Evolutionary conservation across 1,139 yeast species (phyloP), one percentile per base, ranked within the genome.

Genomic region (Ogataea hybrid): DNA sequence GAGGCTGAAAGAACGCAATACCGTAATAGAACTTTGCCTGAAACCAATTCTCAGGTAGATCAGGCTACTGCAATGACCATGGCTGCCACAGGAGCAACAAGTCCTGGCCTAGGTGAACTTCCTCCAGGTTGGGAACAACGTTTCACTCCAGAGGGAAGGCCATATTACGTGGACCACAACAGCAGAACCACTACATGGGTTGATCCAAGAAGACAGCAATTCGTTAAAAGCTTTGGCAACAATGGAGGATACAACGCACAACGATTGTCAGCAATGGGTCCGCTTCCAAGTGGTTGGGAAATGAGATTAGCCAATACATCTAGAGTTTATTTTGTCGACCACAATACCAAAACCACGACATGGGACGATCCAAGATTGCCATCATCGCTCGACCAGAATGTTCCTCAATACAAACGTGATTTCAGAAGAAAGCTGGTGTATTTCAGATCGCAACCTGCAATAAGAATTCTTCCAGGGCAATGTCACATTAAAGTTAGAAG

Each of bases 361-460:
- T 92, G 99, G 99, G 99, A 92, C 67, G 99, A 92, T 64, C 99
- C 99, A 51, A 82, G 99, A 63, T 75, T 92, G 62, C 99, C 99
- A 37, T 89, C 97, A 2, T 86, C 96, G 9, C 72, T 92, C 55
- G 99, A 92, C 64, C 98, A 92, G 69, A 92, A 90, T 57, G 99
- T 92, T 55, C 99, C 99, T 18, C 98, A 94, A 67, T 92, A 92
- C 69, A 94, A 92, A 76, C 92, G 99, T 70, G 99, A 92, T 68
- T 92, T 94, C 69, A 79, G 98, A 70, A 81, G 99, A 68, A 92
- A 92, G 70, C 88, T 92, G 46, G 92, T 92, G 53, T 92, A 92
- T 68, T 94, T 92, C 79, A 79, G 98, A 64, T 89, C 97, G 9
- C 99, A 92, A 69, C 98, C 98, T 7, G 97, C 97, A 7, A 73